A percentile compares a stretch with the other conserved stretches of the same genome.
phyloP scores from a whole-genome alignment of 192 early-diverging fungal species.

The Gamsiella multidivaricata region DNA sequence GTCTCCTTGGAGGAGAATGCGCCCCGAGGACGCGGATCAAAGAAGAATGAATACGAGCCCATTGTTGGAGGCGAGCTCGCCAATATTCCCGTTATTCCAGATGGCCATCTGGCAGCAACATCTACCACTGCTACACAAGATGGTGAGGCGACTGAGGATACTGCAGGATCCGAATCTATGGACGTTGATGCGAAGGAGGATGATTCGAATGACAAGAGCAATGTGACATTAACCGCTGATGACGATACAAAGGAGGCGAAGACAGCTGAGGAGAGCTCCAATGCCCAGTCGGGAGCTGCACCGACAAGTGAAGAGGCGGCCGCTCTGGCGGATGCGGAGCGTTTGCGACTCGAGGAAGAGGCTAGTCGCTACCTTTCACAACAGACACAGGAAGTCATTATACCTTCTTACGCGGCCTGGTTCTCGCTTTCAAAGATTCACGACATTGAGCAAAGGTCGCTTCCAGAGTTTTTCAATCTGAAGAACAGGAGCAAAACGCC shows the following conservation, averaged over 20 bases:
- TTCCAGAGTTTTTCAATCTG: slow-evolving; percentile 97
- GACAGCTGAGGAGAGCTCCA: slow-evolving; percentile 20
- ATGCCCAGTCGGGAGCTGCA: background rate
- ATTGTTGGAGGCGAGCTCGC: slow-evolving; percentile 64
- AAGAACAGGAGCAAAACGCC: slow-evolving; percentile 95
- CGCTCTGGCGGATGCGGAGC: slow-evolving; percentile 34
- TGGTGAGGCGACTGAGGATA: too few species aligned
- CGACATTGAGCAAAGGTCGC: slow-evolving; percentile 86
- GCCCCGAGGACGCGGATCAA: slow-evolving; percentile 57
- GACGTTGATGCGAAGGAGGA: slow-evolving; percentile 42
- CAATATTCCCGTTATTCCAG: slow-evolving; percentile 64
- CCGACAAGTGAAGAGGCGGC: slow-evolving; percentile 22
- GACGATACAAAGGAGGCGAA: slow-evolving; percentile 3
- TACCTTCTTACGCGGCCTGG: slow-evolving; percentile 96
- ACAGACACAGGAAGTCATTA: slow-evolving; percentile 77
- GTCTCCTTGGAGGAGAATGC: slow-evolving; percentile 66
- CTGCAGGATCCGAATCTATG: slow-evolving; percentile 21
- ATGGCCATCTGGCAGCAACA: background rate
- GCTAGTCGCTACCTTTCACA: slow-evolving; percentile 73
- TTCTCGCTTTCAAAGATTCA: slow-evolving; percentile 85
- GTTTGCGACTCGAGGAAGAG: slow-evolving; percentile 65
- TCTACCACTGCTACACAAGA: background rate
- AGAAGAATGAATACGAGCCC: slow-evolving; percentile 76
- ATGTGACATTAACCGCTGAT: background rate
- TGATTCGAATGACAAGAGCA: background rate